Base-by-base conservation (phyloP, 768 basidiomycete species). In the Suillus occidentalis region DNA sequence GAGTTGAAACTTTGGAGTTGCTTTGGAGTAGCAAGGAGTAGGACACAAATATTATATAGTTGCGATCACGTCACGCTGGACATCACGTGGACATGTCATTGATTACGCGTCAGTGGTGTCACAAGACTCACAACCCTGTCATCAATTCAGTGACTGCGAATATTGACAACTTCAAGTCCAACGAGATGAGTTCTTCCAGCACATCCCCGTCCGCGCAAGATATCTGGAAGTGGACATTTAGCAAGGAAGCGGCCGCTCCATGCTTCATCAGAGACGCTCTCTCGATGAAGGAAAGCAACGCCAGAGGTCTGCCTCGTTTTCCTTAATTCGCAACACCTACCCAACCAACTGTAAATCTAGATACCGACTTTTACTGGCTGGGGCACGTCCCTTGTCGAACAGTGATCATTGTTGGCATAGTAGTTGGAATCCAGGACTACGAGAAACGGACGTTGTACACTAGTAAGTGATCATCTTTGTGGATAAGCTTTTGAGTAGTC, bases 371-470 rank as follows among this genome's bases (percentile, higher is more conserved):
- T 67, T 92, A 82, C 72, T 89, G 89, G 89, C 76, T 94, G 16
- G 89, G 89, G 12, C 77, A 86, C 20, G 80, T 89, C 1, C 92
- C 92, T 4, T 92, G 90, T 73, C 80, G 91, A 16, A 85, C 76
- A 2, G 87, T 90, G 20, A 73, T 78, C 43, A 71, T 92, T 3
- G 81, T 88, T 20, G 92, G 88, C 2, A 73, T 91, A 60, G 75
- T 92, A 4, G 87, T 92, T 1, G 90, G 86, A 3, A 74, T 90
- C 8, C 81, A 84, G 55, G 74, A 79, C 0, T 88, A 85, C 65
- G 90, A 92, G 68, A 82, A 79, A 66, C 83, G 85, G 43, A 78
- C 86, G 18, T 69, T 87, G 1, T 92, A 92, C 72, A 82, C 83
- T 0, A 70, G 91, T 89, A 67, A 68, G 82, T 40, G 37, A 28